Base-by-base conservation (phyloP, 306 rosid genomes). In the Cyclanthera cordifolia region DNA sequence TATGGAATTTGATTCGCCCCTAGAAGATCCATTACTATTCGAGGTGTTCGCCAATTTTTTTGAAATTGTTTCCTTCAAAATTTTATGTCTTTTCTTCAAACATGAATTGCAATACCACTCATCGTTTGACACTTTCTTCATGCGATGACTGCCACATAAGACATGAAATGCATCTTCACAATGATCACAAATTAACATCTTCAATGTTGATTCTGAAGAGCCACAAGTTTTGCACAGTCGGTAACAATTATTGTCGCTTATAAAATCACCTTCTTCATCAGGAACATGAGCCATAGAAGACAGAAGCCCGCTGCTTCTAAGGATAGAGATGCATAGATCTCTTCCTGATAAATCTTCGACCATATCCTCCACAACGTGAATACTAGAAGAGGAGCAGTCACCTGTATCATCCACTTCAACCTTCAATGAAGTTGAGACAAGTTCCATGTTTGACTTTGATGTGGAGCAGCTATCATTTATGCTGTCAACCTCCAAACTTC, bases 31-130 rank as follows among this genome's bases (percentile, higher is more conserved):
- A 76, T 77, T 70, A 82, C 80, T 74, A 81, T 53, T 78, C 21
- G 67, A 69, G 76, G 79, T 75, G 75, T 71, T 51, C 43, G 83
- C 76, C 61, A 82, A 80, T 78, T 74, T 76, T 68, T 53, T 76
- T 28, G 72, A 66, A 41, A 78, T 58, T 45, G 60, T 72, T 64
- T 78, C 87, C 79, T 70, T 87, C 52, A 82, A 83, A 77, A 79
- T 67, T 79, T 85, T 80, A 56, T 72, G 86, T 74, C 82, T 83
- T 78, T 79, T 83, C 74, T 51, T 80, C 69, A 83, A 76, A 76
- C 98, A 92, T 61, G 93, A 79, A 78, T 84, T 80, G 67, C 98
- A 92, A 85, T 82, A 89, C 98, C 98, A 92, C 72, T 92, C 96
- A 78, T 89, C 98, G 45, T 56, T 52, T 10, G 88, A 87, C 70